A percentile compares a stretch with the other conserved stretches of the same genome.
phyloP scores from a whole-genome alignment of 2,329 filamentous ascomycete species.

The Paecilomyces fulvus region DNA sequence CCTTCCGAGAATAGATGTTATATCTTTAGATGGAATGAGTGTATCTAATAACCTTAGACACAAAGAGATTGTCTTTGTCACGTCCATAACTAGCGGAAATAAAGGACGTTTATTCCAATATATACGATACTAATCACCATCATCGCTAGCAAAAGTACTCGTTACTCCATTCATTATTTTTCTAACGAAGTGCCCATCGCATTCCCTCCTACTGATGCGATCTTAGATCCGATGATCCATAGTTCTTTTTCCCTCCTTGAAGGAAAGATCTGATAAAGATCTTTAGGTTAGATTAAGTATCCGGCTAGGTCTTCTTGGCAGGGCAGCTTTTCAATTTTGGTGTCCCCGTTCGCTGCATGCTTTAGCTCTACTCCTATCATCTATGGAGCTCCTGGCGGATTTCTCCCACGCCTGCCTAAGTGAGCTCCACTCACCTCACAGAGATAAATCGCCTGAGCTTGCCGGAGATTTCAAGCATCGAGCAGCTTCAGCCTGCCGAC shows the following conservation, averaged over 20 bases:
- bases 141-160: constrained; percentile 10
- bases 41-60: neutral
- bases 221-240: neutral
- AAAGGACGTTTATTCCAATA: constrained; percentile 5
- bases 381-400: no score
- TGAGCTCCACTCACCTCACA: no score
- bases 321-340: neutral
- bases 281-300: neutral
- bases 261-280: neutral
- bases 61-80: neutral
- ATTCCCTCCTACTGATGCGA: neutral
- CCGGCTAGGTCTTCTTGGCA: neutral
- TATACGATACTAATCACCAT: constrained; percentile 7
- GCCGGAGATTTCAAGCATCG: no score
- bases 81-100: neutral
- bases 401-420: no score
- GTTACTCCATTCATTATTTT: constrained; percentile 8
- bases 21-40: neutral
- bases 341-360: neutral
- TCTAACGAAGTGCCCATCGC: constrained; percentile 1
- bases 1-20: neutral
- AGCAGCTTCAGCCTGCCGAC: no score
- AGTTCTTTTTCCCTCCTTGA: neutral
- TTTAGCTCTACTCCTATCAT: neutral
- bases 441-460: no score